Percentiles rank a stretch among this genome's conserved stretches.
Evolutionary conservation across 1,284 basidiomycete species (phyloP).

Genomic region (Cutaneotrichosporon cavernicola): DNA sequence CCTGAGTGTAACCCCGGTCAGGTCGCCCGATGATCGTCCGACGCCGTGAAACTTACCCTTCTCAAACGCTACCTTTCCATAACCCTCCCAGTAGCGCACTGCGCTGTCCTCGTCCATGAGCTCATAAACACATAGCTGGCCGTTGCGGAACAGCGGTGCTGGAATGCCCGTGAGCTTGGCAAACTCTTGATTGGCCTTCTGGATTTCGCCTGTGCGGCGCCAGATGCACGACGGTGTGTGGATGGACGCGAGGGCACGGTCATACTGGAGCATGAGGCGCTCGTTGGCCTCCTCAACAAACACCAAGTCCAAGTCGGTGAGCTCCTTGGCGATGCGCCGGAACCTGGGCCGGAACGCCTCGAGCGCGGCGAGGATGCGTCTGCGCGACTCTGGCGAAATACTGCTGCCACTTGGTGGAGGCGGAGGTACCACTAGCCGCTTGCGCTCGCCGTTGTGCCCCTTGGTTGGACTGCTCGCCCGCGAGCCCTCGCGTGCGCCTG

Average conservation of each 20-base stretch:
- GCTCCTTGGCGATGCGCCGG: constrained; percentile 80
- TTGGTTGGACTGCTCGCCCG: constrained; percentile 21
- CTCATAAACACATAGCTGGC: constrained; percentile 93
- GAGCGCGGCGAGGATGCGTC: constrained; percentile 68
- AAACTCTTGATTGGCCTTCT: constrained; percentile 89
- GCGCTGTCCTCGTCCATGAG: constrained; percentile 94
- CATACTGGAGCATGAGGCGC: constrained; percentile 89
- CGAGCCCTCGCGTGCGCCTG: constrained; percentile 55
- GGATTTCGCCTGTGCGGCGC: constrained; percentile 96
- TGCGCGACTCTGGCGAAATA: constrained; percentile 80
- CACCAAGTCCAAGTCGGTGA: constrained; percentile 93
- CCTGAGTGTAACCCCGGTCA: no score
- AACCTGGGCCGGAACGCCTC: constrained; percentile 92
- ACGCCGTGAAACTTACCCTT: constrained; percentile 49
- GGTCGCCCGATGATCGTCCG: no score
- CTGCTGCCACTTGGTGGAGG: constrained; percentile 34
- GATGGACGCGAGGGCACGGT: constrained; percentile 91
- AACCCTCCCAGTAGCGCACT: constrained; percentile 90
- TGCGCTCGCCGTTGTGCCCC: background rate
- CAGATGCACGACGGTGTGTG: constrained; percentile 95
- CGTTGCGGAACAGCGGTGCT: constrained; percentile 53
- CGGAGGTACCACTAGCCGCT: constrained; percentile 9
- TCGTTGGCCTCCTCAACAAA: constrained; percentile 98
- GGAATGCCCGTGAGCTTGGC: constrained; percentile 46
- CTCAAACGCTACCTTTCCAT: constrained; percentile 91